phyloP scores from a whole-genome alignment of 495 filamentous ascomycete genomes.

The Neurospora sp. region DNA sequence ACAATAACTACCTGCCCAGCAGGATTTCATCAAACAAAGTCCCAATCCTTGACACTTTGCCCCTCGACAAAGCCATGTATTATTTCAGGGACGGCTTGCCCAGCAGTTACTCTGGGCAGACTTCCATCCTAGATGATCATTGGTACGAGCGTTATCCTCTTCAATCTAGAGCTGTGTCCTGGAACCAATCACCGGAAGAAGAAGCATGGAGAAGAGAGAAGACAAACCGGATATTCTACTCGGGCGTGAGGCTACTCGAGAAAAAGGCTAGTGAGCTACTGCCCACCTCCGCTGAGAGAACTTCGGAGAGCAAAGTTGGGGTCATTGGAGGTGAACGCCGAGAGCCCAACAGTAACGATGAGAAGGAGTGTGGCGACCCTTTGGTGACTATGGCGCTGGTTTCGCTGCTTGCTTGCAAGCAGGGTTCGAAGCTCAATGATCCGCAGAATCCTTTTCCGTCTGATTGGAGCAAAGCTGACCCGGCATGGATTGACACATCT shows the following conservation, averaged over 20 bases:
- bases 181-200: neutral
- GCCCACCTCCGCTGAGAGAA: neutral
- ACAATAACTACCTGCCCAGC: neutral
- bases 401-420: conserved; percentile 21
- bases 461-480: conserved; percentile 12
- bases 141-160: conserved; percentile 7
- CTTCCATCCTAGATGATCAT: neutral
- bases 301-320: conserved; percentile 14
- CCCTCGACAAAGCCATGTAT: conserved; percentile 4
- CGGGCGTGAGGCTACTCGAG: conserved; percentile 19
- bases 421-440: conserved; percentile 1
- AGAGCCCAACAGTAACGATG: conserved; percentile 24
- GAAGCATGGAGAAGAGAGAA: neutral
- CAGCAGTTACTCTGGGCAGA: conserved; percentile 5
- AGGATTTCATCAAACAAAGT: neutral
- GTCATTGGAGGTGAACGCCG: conserved; percentile 20
- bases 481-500: conserved; percentile 18
- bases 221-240: conserved; percentile 24
- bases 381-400: conserved; percentile 31
- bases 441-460: conserved; percentile 2
- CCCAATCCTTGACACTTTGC: conserved; percentile 16
- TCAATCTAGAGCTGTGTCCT: neutral
- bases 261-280: conserved; percentile 3
- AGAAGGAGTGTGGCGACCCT: conserved; percentile 22
- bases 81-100: conserved; percentile 13